These are phyloP conservation scores for Suhomyces sp. DNA, from an alignment of 805 yeast genomes.

Conservation along the genomic window DNA sequence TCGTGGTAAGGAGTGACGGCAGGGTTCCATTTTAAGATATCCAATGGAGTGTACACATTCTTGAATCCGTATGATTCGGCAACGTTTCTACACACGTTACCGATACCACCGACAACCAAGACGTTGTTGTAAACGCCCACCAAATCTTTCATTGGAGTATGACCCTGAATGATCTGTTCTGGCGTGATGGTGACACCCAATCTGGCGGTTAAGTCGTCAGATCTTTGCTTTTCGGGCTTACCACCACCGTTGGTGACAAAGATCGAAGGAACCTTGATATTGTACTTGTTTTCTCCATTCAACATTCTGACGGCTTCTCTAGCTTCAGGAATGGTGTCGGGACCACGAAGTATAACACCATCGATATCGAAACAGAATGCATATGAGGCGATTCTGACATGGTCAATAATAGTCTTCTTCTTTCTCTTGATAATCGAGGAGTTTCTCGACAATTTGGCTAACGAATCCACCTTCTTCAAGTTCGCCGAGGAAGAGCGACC, in stretches of 20 bases:
- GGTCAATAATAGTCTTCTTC: conserved; percentile 58
- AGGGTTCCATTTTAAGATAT: conserved; percentile 83
- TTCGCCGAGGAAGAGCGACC: conserved; percentile 27
- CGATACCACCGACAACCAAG: conserved; percentile 85
- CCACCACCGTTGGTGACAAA: conserved; percentile 95
- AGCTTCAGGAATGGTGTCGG: conserved; percentile 80
- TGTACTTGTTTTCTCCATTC: conserved; percentile 74
- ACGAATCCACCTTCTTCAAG: conserved; percentile 42
- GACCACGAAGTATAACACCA: conserved; percentile 85
- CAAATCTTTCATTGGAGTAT: conserved; percentile 88
- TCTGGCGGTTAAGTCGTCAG: conserved; percentile 63
- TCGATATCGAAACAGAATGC: conserved; percentile 94
- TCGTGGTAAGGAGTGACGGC: conserved; percentile 82
- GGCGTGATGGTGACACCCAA: conserved; percentile 60
- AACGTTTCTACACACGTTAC: conserved; percentile 77
- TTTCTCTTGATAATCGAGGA: conserved; percentile 44
- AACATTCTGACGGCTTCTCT: conserved; percentile 66
- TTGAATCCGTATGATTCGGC: conserved; percentile 83
- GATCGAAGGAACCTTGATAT: conserved; percentile 77
- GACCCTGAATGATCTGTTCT: conserved; percentile 88
- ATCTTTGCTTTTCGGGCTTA: conserved; percentile 70
- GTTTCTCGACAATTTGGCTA: conserved; percentile 46
- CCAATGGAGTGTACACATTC: conserved; percentile 78
- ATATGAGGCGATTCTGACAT: conserved; percentile 70
- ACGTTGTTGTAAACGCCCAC: conserved; percentile 67